Conservation (phyloP, 2,329 filamentous ascomycete genomes). For the Juglanconis sp. region DNA sequence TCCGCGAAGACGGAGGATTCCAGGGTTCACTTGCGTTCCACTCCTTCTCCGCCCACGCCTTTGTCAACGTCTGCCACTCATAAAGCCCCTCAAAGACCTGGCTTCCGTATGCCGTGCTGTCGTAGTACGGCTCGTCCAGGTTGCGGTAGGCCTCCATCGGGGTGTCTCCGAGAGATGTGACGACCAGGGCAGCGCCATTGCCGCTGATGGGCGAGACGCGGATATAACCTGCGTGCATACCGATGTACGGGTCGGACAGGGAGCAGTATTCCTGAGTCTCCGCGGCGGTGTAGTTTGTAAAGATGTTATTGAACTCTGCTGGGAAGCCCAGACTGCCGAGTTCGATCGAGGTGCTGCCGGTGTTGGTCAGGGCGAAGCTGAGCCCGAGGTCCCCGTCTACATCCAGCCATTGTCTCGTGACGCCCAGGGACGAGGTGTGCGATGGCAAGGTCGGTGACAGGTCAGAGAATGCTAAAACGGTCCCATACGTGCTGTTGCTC, state of each 20-base stretch:
- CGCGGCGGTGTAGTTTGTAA: slow-evolving; percentile 45
- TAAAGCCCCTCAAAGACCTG: slow-evolving; percentile 61
- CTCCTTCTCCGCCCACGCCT: slow-evolving; percentile 54
- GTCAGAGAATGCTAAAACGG: slow-evolving; percentile 35
- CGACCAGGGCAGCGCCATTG: slow-evolving; percentile 49
- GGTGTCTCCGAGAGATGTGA: slow-evolving; percentile 48
- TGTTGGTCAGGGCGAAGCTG: slow-evolving; percentile 49
- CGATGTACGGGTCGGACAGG: slow-evolving; percentile 58
- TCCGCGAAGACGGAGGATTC: slow-evolving; percentile 50
- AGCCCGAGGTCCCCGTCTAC: slow-evolving; percentile 47
- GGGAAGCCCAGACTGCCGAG: slow-evolving; percentile 57
- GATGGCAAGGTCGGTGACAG: slow-evolving; percentile 39
- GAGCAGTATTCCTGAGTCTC: slow-evolving; percentile 51
- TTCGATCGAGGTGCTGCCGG: slow-evolving; percentile 38
- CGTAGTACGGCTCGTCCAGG: slow-evolving; percentile 41
- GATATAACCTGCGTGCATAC: slow-evolving; percentile 55
- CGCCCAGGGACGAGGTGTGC: slow-evolving; percentile 33
- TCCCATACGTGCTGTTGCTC: slow-evolving; percentile 20
- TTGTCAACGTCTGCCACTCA: slow-evolving; percentile 54
- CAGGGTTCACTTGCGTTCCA: slow-evolving; percentile 50
- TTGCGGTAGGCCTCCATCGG: slow-evolving; percentile 54
- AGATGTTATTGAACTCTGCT: slow-evolving; percentile 61
- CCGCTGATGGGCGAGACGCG: slow-evolving; percentile 51
- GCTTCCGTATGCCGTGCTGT: slow-evolving; percentile 41
- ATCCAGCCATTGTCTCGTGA: slow-evolving; percentile 52